Evolutionary conservation across 1,139 yeast genomes (phyloP).

Genomic region (Maudiozyma humilis): DNA sequence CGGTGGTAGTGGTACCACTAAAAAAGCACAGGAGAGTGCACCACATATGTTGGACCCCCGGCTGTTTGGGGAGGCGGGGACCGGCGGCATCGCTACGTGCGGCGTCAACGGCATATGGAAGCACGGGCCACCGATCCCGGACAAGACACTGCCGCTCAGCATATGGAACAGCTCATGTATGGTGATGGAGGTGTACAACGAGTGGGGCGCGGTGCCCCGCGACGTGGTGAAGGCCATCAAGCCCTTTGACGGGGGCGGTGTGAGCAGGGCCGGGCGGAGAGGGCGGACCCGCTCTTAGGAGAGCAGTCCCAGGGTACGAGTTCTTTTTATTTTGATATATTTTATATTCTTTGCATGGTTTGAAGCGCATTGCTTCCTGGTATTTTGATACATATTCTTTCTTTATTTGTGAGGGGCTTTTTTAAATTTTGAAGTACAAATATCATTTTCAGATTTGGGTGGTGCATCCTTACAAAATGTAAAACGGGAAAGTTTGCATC

Average conservation of each 20-base stretch:
- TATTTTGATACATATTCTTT: too few relatives aligned
- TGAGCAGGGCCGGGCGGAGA: not conserved
- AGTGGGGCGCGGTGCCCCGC: conserved; percentile 27
- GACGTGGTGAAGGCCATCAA: conserved; percentile 19
- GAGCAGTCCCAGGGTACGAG: too few relatives aligned
- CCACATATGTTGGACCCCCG: conserved; percentile 1
- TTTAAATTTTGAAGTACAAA: too few relatives aligned
- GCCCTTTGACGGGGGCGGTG: conserved; percentile 19
- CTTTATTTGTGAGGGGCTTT: too few relatives aligned
- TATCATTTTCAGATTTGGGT: too few relatives aligned
- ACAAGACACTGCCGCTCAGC: conserved; percentile 19
- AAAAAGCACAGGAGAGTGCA: not conserved
- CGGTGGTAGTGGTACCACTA: not conserved
- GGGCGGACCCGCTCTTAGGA: too few relatives aligned
- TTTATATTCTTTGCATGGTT: too few relatives aligned
- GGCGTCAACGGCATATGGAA: conserved; percentile 30
- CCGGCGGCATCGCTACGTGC: conserved; percentile 26
- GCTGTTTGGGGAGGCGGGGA: conserved; percentile 8
- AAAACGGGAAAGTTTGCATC: too few relatives aligned
- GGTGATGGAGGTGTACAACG: conserved; percentile 30
- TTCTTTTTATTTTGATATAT: too few relatives aligned
- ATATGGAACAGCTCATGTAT: conserved; percentile 26
- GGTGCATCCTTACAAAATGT: too few relatives aligned
- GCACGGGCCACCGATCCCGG: conserved; percentile 21
- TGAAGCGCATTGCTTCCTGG: too few relatives aligned